Evolutionary conservation across 1,284 basidiomycete genomes (phyloP).

Genomic region (Moesziomyces globuligerus): DNA sequence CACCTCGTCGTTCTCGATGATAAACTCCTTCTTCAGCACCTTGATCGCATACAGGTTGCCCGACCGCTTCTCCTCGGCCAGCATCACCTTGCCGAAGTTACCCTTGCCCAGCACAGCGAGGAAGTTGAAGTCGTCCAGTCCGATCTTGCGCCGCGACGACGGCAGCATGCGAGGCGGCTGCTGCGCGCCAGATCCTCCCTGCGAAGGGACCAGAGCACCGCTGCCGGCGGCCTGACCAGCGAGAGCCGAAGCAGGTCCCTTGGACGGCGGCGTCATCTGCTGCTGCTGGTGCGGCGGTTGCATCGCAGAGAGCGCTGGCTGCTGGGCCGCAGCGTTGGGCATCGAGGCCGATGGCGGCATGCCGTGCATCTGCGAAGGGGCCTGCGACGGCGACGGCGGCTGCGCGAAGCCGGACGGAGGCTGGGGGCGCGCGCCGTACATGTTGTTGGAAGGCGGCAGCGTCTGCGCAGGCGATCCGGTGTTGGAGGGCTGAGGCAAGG

Average conservation of each 20-base stretch:
- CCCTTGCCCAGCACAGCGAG: conserved; percentile 97
- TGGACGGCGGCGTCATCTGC: conserved; percentile 1
- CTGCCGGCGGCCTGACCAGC: background rate
- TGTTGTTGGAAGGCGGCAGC: conserved; percentile 25
- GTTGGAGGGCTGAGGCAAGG: conserved; percentile 39
- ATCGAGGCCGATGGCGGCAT: background rate
- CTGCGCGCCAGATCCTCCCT: conserved; percentile 3
- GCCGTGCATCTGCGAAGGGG: conserved; percentile 9
- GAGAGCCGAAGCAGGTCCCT: background rate
- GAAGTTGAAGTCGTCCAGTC: conserved; percentile 99
- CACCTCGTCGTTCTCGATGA: conserved; percentile 99
- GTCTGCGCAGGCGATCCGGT: conserved; percentile 27
- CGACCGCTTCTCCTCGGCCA: conserved; percentile 95
- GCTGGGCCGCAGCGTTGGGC: conserved; percentile 3
- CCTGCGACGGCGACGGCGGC: conserved; percentile 9
- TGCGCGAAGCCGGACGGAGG: conserved; percentile 22
- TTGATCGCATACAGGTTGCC: conserved; percentile 97
- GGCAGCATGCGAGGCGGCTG: conserved; percentile 44
- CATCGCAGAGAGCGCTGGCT: conserved; percentile 17
- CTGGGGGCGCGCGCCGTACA: conserved; percentile 39
- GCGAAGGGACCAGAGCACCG: conserved; percentile 15
- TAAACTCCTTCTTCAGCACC: conserved; percentile 99
- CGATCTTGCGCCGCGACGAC: conserved; percentile 80
- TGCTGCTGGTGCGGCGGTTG: conserved; percentile 15
- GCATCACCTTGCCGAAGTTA: conserved; percentile 99